Base-by-base conservation (phyloP, 768 basidiomycete genomes). In the Tricholoma matsutake region DNA sequence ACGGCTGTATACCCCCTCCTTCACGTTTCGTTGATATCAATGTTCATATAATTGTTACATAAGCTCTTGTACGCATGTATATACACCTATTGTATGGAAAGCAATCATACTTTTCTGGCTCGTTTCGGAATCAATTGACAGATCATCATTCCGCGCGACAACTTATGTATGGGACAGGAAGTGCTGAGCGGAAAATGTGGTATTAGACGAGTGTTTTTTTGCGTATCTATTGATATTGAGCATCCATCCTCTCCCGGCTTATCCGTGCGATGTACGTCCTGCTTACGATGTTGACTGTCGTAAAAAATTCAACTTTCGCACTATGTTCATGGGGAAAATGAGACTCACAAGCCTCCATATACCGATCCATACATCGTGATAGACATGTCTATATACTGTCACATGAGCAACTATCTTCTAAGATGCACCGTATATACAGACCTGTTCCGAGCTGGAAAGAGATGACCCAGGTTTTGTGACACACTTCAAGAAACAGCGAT, bases 301-400 rank as follows among this genome's bases (percentile, higher is more conserved):
- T n/a, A 13, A 29, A 41, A 54, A 35, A 64, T 58, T 55, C 35
- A 63, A 16, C 18, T 56, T 25, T 28, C 32, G 14, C 9, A 14
- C 34, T 28, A 59, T 14, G 2, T 25, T 47, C 31, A 56, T 54
- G 28, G 63, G 35, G 56, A 45, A 6, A 29, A 47, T 47, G 37
- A 51, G 6, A 83, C 90, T 77, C 67, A 92, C 92, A 93, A 35
- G 89, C 89, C 73, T 94, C 90, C 78, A 94, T 79, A 70, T 92
- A 94, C 47, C 91, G 84, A 57, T 92, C 90, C 67, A 92, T 78
- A 70, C 92, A 94, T 60, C 85, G 79, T 6, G 83, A 76, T 45
- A 94, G 76, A 67, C 92, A 94, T 28, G 86, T 86, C 92, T 94
- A 47, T 6, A 61, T 22, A 58, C 41, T 22, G 16, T 52, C 13